phyloP scores from a whole-genome alignment of 2,329 filamentous ascomycete species.

The Gaeumannomyces sp. region DNA sequence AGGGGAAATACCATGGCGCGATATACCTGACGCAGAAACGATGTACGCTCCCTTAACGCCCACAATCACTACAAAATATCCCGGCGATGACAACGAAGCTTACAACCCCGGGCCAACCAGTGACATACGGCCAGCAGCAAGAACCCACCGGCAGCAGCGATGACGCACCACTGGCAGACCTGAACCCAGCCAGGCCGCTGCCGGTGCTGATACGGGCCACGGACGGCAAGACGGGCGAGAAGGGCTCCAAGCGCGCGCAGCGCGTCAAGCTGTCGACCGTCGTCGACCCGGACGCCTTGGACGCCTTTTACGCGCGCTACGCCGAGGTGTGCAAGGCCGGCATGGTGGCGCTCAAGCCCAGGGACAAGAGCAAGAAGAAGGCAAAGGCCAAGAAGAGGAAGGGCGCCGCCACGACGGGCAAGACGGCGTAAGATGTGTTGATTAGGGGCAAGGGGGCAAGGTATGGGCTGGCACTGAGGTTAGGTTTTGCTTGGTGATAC shows the following conservation, averaged over 20 bases:
- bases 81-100: neutral
- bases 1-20: constrained; percentile 65
- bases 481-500: neutral
- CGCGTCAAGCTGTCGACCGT: constrained; percentile 78
- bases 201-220: constrained; percentile 78
- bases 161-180: constrained; percentile 53
- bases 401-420: constrained; percentile 23
- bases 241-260: constrained; percentile 44
- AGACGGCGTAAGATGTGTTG: neutral
- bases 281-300: constrained; percentile 68
- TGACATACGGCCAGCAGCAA: constrained; percentile 11
- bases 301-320: constrained; percentile 76
- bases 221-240: constrained; percentile 64
- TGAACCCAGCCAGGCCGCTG: constrained; percentile 50
- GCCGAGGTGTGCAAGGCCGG: constrained; percentile 86
- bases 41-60: constrained; percentile 38
- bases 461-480: neutral
- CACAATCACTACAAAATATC: neutral
- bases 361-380: constrained; percentile 83
- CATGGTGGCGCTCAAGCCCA: constrained; percentile 86
- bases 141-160: neutral
- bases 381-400: constrained; percentile 71
- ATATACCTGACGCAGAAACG: constrained; percentile 74
- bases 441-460: neutral
- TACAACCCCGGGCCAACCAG: constrained; percentile 1